Percentiles rank a stretch among this genome's conserved stretches.
phyloP scores from a whole-genome alignment of 768 basidiomycete species.

The Lactarius trivialis region DNA sequence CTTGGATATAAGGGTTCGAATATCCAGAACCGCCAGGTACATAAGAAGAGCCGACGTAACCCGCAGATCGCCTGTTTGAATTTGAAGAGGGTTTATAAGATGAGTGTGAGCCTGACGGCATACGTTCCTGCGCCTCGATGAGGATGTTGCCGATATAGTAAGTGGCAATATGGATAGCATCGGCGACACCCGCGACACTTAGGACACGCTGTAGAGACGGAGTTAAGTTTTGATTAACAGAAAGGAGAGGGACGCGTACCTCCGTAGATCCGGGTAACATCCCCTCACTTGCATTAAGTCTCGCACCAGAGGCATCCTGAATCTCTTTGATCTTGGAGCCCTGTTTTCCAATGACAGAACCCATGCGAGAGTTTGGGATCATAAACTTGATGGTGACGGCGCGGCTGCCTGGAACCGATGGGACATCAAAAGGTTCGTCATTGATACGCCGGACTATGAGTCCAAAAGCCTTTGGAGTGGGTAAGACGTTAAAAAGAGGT shows the following conservation, averaged over 20 bases:
- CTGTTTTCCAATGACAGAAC: conserved; percentile 96
- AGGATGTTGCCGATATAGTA: conserved; percentile 99
- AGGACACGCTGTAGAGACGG: conserved; percentile 69
- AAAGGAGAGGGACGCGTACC: conserved; percentile 42
- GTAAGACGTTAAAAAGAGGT: not conserved
- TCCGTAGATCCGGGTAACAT: conserved; percentile 99
- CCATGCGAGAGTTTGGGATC: conserved; percentile 99
- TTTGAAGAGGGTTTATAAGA: conserved; percentile 66
- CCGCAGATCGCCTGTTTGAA: conserved; percentile 44
- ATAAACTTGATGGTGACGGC: conserved; percentile 99
- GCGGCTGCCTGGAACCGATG: conserved; percentile 94
- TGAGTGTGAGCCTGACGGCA: conserved; percentile 60
- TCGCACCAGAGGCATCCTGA: conserved; percentile 94
- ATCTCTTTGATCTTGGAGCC: conserved; percentile 99
- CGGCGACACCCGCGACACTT: conserved; percentile 96
- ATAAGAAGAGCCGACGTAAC: conserved; percentile 51
- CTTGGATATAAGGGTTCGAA: conserved; percentile 37
- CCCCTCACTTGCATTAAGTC: conserved; percentile 93
- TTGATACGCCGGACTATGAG: conserved; percentile 98
- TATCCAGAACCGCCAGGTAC: conserved; percentile 68
- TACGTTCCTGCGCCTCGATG: conserved; percentile 83
- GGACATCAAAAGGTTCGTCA: conserved; percentile 96
- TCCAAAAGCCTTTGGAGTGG: conserved; percentile 77
- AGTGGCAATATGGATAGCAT: conserved; percentile 98
- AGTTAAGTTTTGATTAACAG: conserved; percentile 21